Evolutionary conservation across 768 basidiomycete genomes (phyloP).

Genomic region (Porphyrellus cyaneotinctus): DNA sequence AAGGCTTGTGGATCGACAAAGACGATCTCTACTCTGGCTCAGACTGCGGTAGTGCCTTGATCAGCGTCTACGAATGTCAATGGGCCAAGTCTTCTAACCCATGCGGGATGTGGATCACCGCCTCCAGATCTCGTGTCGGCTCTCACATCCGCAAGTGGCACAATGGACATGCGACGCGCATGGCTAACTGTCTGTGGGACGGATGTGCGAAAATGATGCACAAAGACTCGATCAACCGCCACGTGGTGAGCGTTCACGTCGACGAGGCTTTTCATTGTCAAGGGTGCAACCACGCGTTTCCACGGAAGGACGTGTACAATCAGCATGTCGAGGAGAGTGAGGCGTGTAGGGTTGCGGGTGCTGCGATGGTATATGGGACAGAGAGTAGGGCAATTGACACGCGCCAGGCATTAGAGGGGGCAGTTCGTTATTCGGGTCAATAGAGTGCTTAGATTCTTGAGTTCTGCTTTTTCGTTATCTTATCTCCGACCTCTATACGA

Average conservation of each 20-base stretch:
- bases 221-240: conserved; percentile 6
- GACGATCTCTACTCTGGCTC: not conserved
- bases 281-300: not conserved
- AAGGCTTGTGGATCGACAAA: conserved; percentile 6
- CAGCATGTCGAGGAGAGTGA: not conserved
- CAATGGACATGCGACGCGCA: not conserved
- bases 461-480: no score
- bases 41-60: not conserved
- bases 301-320: conserved; percentile 8
- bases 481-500: no score
- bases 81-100: conserved; percentile 2
- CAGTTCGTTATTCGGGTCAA: not conserved
- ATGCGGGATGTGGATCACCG: conserved; percentile 10
- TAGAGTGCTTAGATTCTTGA: no score
- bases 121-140: conserved; percentile 1
- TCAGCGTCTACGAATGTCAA: conserved; percentile 8
- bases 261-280: conserved; percentile 5
- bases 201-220: conserved; percentile 1
- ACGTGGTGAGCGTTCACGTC: conserved; percentile 6
- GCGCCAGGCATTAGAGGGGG: not conserved
- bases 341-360: not conserved
- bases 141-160: conserved; percentile 13
- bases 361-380: not conserved
- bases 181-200: conserved; percentile 1
- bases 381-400: not conserved